phyloP scores from a whole-genome alignment of 495 filamentous ascomycete species.

The Talaromyces nanjingensis region DNA sequence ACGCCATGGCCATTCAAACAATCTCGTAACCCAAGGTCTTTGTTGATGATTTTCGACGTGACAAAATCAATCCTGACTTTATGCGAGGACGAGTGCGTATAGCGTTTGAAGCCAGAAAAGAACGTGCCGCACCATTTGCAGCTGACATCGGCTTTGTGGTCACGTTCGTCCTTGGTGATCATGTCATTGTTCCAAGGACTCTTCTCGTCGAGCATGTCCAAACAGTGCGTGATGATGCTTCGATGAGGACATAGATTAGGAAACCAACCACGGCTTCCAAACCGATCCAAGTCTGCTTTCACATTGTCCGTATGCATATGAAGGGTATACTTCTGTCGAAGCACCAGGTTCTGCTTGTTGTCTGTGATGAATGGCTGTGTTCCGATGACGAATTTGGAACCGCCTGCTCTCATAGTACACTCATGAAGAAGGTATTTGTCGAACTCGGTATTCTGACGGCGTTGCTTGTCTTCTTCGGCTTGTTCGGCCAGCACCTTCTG shows the following conservation, averaged over 20 bases:
- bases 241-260: slow-evolving; percentile 1
- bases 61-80: neutral
- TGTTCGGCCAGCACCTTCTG: neutral
- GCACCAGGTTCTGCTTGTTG: neutral
- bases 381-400: neutral
- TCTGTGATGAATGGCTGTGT: neutral
- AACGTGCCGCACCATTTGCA: neutral
- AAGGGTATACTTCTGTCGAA: neutral
- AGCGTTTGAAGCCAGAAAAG: neutral
- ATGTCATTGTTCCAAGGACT: neutral
- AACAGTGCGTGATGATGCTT: neutral
- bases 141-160: neutral
- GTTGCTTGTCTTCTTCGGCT: neutral
- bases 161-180: neutral
- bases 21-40: neutral
- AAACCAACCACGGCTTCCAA: neutral
- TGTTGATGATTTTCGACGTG: neutral
- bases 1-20: neutral
- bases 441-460: neutral
- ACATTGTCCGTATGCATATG: neutral
- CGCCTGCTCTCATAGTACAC: neutral
- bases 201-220: neutral
- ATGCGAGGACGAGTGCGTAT: neutral
- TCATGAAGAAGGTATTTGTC: neutral
- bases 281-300: neutral